Base-by-base conservation (phyloP, 2,329 filamentous ascomycete genomes). In the Monosporascus sp. region DNA sequence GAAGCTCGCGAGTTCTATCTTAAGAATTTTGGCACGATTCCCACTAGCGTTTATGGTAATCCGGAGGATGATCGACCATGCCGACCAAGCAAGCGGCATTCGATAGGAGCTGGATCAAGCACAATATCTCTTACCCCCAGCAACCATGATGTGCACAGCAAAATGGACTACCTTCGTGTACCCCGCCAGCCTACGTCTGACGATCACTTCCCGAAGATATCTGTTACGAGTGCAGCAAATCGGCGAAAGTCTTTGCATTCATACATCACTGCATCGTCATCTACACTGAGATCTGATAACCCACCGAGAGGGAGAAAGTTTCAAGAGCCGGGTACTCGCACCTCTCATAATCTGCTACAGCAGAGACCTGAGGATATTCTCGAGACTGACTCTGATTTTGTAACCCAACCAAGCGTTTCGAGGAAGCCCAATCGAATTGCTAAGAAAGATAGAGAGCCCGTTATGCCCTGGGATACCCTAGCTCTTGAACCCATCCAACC, bases 1-100 rank as follows among this genome's bases (percentile, higher is more conserved):
- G 68, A 67, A 11, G 68, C 70, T 0, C 65, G 67, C 26, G 67
- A 68, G 2, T 74, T 71, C 31, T 73, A 75, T 55, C 61, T 69
- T 9, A 57, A 55, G 14, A 45, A 57, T 37, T 55, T 54, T 17
- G 22, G 47, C 2, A 40, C 38, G 15, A 53, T 53, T 7, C 50
- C 53, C 9, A 51, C 49, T 37, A 50, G 53, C 28, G 47, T 49
- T 7, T 54, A 58, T 49, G 55, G 59, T 17, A 60, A 50, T 52
- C 47, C 51, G 47, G 58, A 52, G 26, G 58, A 52, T 37, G 53
- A 59, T 40, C 52, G 38, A 24, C 53, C 50, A 8, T 54, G 48
- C 40, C 57, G 45, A 41, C 54, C 49, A 31, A 55, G 50, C 48
- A 63, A 64, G 52, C 55, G 59, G 20, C 61, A 61, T 52, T 64